These are phyloP conservation scores for Zymoseptoria brevis DNA, from an alignment of 2,329 filamentous ascomycete genomes.

Conservation along the genomic window DNA sequence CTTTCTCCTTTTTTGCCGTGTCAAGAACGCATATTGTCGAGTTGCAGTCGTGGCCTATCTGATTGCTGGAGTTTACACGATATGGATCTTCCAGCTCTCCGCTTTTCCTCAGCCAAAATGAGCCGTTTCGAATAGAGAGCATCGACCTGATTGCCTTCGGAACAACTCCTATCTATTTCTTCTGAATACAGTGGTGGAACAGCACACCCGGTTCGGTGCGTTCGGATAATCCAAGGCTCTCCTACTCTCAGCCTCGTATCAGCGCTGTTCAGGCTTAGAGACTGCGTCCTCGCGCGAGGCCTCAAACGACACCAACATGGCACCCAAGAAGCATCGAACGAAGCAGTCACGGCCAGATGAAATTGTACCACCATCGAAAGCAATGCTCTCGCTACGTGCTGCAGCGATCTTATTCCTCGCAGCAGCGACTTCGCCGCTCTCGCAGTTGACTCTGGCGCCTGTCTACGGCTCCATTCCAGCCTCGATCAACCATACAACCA, in stretches of 20 bases:
- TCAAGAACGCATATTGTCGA: too few relatives aligned
- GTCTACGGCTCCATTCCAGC: slow-evolving; percentile 82
- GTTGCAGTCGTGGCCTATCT: not conserved
- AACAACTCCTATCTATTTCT: not conserved
- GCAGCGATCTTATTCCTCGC: slow-evolving; percentile 35
- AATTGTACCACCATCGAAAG: not conserved
- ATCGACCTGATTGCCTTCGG: not conserved
- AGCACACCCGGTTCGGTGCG: too few relatives aligned
- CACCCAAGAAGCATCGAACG: not conserved
- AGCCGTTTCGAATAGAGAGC: not conserved
- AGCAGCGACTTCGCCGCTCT: slow-evolving; percentile 60
- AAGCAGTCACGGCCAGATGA: not conserved
- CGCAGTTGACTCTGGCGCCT: slow-evolving; percentile 69
- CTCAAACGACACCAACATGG: not conserved
- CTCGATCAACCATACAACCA: slow-evolving; percentile 42
- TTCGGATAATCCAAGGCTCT: too few relatives aligned
- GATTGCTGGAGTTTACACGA: not conserved
- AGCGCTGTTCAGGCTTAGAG: not conserved
- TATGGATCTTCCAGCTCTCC: not conserved
- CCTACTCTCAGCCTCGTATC: not conserved
- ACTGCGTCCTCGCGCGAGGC: not conserved
- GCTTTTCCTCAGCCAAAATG: not conserved
- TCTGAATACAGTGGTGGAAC: not conserved
- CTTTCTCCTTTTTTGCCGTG: too few relatives aligned
- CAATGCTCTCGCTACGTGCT: not conserved